Evolutionary conservation across 1,284 basidiomycete genomes (phyloP).

Genomic region (Trichosporon sp.): DNA sequence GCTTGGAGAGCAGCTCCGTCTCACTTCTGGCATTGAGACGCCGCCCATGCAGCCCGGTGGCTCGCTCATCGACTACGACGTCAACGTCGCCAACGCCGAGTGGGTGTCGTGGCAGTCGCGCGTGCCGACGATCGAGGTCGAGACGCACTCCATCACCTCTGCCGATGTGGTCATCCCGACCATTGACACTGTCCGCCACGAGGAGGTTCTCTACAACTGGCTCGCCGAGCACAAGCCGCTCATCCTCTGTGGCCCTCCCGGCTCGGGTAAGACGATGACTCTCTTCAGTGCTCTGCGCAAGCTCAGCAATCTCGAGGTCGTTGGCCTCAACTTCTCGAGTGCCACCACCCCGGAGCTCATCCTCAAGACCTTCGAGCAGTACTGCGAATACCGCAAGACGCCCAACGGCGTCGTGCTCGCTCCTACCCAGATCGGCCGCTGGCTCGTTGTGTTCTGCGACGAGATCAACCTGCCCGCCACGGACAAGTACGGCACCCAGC

Average conservation of each 20-base stretch:
- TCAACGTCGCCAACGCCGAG: slow-evolving; percentile 79
- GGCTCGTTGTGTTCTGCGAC: slow-evolving; percentile 99
- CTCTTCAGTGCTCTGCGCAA: slow-evolving; percentile 98
- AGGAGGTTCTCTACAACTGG: slow-evolving; percentile 98
- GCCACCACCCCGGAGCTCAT: slow-evolving; percentile 98
- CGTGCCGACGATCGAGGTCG: slow-evolving; percentile 94
- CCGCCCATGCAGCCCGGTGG: slow-evolving; percentile 73
- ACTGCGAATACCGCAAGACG: slow-evolving; percentile 98
- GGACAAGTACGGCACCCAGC: slow-evolving; percentile 98
- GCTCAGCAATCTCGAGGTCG: slow-evolving; percentile 97
- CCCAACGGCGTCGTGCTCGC: slow-evolving; percentile 94
- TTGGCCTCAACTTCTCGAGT: slow-evolving; percentile 98
- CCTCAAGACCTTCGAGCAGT: slow-evolving; percentile 99
- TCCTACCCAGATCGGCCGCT: slow-evolving; percentile 91
- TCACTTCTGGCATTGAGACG: slow-evolving; percentile 85
- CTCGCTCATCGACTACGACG: slow-evolving; percentile 94
- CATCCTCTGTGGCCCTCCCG: slow-evolving; percentile 97
- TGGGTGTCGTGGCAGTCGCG: slow-evolving; percentile 91
- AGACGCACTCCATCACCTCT: slow-evolving; percentile 91
- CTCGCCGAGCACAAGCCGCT: slow-evolving; percentile 98
- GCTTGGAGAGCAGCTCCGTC: slow-evolving; percentile 84
- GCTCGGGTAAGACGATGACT: slow-evolving; percentile 99
- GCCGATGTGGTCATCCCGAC: slow-evolving; percentile 98
- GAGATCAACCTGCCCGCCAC: slow-evolving; percentile 97
- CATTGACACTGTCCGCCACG: slow-evolving; percentile 97